Conservation (phyloP, 2,329 filamentous ascomycete genomes). For the Colletotrichum sp. region DNA sequence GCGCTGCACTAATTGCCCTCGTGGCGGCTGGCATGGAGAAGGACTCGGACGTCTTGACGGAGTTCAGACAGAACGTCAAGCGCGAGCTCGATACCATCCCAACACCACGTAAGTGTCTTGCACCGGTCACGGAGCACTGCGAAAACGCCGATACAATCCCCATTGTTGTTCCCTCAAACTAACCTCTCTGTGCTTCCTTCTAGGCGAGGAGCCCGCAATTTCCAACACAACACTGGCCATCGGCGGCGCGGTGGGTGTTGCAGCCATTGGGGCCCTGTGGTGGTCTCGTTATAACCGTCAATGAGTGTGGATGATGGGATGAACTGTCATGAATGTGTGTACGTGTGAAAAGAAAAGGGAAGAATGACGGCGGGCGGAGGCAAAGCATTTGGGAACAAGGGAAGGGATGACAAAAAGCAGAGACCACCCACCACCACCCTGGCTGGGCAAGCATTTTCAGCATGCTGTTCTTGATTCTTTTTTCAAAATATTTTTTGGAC, state of each 20-base stretch:
- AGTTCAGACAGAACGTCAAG: constrained; percentile 44
- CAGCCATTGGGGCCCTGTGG: constrained; percentile 31
- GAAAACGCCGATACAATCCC: constrained; percentile 24
- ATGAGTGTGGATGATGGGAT: not conserved
- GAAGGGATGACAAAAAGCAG: not conserved
- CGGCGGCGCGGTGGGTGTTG: constrained; percentile 39
- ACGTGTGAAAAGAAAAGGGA: not conserved
- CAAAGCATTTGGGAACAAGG: not conserved
- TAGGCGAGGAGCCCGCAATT: constrained; percentile 35
- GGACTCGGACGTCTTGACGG: constrained; percentile 45
- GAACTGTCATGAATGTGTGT: not conserved
- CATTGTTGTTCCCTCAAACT: constrained; percentile 18
- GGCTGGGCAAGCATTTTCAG: not conserved
- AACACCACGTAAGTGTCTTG: constrained; percentile 31
- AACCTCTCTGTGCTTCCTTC: constrained; percentile 17
- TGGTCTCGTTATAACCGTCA: constrained; percentile 16
- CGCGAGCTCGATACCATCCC: constrained; percentile 37
- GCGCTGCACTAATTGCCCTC: constrained; percentile 91
- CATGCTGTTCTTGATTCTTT: not conserved
- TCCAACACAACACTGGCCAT: constrained; percentile 34
- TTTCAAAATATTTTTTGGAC: not conserved
- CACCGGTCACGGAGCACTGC: constrained; percentile 8
- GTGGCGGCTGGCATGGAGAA: constrained; percentile 76
- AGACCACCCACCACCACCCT: not conserved
- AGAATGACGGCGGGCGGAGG: not conserved